Evolutionary conservation across 306 rosid genomes (phyloP).

Genomic region (Rosa lucieae): DNA sequence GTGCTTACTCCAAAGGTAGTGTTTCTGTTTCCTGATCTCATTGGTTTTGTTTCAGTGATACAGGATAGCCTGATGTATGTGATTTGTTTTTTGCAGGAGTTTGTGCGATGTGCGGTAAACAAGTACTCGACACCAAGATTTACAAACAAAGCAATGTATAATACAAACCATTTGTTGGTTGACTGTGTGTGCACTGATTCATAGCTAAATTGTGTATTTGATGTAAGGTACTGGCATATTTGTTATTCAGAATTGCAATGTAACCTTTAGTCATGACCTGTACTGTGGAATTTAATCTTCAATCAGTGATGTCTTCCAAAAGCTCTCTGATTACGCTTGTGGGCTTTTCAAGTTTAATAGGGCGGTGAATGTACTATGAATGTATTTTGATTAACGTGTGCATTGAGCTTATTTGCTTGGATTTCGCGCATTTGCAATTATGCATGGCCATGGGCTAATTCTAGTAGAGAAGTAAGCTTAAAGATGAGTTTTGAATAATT

Average conservation of each 20-base stretch:
- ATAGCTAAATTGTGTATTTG: neutral
- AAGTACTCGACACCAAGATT: constrained; percentile 86
- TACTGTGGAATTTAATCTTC: neutral
- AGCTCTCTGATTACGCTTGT: neutral
- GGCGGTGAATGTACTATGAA: too few species aligned
- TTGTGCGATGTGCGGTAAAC: constrained; percentile 97
- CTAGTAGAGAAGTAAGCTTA: too few species aligned
- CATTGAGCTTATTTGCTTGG: too few species aligned
- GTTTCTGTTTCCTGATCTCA: constrained; percentile 11
- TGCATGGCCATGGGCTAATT: too few species aligned
- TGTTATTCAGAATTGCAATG: constrained; percentile 9
- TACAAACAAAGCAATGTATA: constrained; percentile 93
- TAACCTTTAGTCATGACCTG: constrained; percentile 2
- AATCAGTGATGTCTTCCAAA: neutral
- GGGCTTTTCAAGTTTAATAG: too few species aligned
- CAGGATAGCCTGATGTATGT: constrained; percentile 8
- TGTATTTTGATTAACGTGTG: too few species aligned
- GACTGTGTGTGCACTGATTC: neutral
- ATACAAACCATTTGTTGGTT: constrained; percentile 4
- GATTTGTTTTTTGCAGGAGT: constrained; percentile 58
- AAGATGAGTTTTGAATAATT: too few species aligned
- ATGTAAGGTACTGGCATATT: neutral
- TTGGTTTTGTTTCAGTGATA: neutral
- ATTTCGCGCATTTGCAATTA: too few species aligned
- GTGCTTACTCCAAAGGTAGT: constrained; percentile 84